These are phyloP conservation scores for Iberis pinnata DNA, from an alignment of 345 rosid species.

Conservation along the genomic window DNA sequence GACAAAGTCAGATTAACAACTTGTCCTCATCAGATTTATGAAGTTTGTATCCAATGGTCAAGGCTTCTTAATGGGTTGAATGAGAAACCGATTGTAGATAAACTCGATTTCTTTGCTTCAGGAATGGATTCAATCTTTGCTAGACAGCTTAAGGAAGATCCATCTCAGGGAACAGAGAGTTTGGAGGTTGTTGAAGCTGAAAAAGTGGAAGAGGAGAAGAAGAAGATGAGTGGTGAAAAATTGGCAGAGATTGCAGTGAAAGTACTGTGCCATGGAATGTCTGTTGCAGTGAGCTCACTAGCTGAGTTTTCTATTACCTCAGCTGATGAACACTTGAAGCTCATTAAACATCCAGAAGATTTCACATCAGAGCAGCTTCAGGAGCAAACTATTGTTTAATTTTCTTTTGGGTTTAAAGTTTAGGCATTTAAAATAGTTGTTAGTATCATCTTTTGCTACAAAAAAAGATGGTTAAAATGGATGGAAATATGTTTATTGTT, in stretches of 20 bases:
- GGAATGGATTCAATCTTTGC: conserved; percentile 84
- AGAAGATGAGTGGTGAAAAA: conserved; percentile 59
- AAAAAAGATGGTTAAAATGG: conserved; percentile 27
- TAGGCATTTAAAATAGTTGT: conserved; percentile 20
- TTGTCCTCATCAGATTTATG: conserved; percentile 55
- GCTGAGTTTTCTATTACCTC: conserved; percentile 65
- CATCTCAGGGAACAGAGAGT: conserved; percentile 29
- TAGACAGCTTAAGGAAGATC: conserved; percentile 61
- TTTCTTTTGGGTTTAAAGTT: conserved; percentile 8
- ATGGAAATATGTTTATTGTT: too few species aligned
- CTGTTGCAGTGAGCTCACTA: conserved; percentile 71
- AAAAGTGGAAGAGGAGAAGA: conserved; percentile 39
- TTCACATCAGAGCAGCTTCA: not conserved
- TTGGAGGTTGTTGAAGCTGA: conserved; percentile 60
- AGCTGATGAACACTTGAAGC: conserved; percentile 56
- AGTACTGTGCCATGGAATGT: conserved; percentile 92
- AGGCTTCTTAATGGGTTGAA: conserved; percentile 52
- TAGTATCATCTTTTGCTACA: conserved; percentile 30
- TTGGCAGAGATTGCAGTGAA: conserved; percentile 68
- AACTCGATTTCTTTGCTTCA: conserved; percentile 76
- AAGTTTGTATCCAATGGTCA: conserved; percentile 87
- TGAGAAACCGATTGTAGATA: conserved; percentile 73
- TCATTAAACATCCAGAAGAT: conserved; percentile 53
- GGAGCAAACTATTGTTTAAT: conserved; percentile 13
- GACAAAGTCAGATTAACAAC: conserved; percentile 52